Percentiles rank a stretch among this genome's conserved stretches.
Evolutionary conservation across 495 filamentous ascomycete species (phyloP).

Genomic region (Pyrenula massariospora): DNA sequence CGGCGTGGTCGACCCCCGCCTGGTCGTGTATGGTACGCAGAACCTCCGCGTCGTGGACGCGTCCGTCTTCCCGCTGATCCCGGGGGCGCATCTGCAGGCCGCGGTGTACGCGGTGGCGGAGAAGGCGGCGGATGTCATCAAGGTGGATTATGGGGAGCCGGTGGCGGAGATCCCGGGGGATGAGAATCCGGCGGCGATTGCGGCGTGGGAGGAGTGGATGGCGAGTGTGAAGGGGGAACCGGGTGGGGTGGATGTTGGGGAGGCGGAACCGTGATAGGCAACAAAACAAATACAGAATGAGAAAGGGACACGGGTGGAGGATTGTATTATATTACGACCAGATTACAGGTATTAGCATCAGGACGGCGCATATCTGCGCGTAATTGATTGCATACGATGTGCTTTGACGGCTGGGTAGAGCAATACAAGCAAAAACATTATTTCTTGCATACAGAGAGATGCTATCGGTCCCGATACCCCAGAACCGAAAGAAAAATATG

Average conservation of each 20-base stretch:
- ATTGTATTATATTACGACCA: no score
- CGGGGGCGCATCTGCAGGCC: constrained; percentile 37
- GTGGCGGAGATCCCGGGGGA: background rate
- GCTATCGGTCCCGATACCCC: no score
- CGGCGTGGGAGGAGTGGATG: background rate
- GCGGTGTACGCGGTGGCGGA: constrained; percentile 6
- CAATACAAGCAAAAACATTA: no score
- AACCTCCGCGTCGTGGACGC: constrained; percentile 42
- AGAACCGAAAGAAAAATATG: no score
- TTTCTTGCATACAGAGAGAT: no score
- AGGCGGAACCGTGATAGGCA: background rate
- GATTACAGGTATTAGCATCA: no score
- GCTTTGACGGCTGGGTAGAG: no score
- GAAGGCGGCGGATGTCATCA: background rate
- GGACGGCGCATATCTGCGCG: no score
- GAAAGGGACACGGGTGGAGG: no score
- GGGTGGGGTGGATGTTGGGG: background rate
- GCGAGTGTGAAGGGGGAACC: background rate
- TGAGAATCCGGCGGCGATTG: background rate
- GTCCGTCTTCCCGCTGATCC: constrained; percentile 29
- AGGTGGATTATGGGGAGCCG: background rate
- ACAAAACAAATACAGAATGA: no score
- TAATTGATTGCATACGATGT: no score
- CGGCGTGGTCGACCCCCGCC: constrained; percentile 35
- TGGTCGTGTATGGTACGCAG: constrained; percentile 34